These are phyloP conservation scores for Eurotiales sp. DNA, from an alignment of 2,329 filamentous ascomycete genomes.

Conservation along the genomic window DNA sequence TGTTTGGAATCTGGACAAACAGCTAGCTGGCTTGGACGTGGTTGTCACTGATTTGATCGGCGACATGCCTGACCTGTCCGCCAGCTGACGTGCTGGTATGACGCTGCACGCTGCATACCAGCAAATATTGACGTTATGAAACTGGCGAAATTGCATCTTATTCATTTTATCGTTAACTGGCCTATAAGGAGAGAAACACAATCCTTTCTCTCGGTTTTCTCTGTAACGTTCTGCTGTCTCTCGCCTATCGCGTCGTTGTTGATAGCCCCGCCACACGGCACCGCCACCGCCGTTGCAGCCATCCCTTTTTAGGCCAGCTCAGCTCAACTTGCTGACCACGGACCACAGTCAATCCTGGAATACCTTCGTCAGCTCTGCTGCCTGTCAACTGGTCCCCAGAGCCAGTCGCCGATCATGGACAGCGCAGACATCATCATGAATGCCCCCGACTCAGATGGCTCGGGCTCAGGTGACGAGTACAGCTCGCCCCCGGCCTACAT, in stretches of 20 bases:
- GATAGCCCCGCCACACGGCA: not conserved
- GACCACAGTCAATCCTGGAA: not conserved
- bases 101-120: not conserved
- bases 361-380: not conserved
- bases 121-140: not conserved
- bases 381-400: not conserved
- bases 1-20: too few species aligned
- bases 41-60: too few species aligned
- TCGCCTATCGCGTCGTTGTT: too few species aligned
- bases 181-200: too few species aligned
- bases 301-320: not conserved
- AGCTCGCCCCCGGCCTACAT: constrained; percentile 30
- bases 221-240: too few species aligned
- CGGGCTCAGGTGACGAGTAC: constrained; percentile 41
- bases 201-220: too few species aligned
- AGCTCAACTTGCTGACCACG: not conserved
- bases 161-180: too few species aligned
- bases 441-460: constrained; percentile 37
- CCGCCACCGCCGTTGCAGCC: constrained; percentile 4
- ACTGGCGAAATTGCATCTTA: not conserved
- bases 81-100: not conserved
- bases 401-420: constrained; percentile 35
- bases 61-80: not conserved
- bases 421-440: constrained; percentile 36
- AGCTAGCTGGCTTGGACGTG: too few species aligned